Evolutionary conservation across 495 filamentous ascomycete species (phyloP).

Genomic region (Penicillium fimorum): DNA sequence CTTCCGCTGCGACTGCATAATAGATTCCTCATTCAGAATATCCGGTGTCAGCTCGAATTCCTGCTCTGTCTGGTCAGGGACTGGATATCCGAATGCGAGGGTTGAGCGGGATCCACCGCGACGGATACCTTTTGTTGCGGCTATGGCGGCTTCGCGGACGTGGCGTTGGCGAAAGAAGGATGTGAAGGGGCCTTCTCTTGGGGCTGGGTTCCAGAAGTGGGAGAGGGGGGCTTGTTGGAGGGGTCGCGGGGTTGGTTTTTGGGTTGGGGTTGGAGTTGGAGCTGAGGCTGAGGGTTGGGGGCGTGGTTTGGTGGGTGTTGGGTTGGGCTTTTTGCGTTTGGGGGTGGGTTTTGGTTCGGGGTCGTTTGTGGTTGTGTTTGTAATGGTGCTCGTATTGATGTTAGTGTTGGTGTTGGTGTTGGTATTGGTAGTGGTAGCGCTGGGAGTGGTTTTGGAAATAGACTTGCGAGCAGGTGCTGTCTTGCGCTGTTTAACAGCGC

Average conservation of each 20-base stretch:
- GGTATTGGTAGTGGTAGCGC: conserved; percentile 12
- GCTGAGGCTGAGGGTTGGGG: background rate
- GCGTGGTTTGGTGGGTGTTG: background rate
- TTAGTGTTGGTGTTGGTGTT: conserved; percentile 13
- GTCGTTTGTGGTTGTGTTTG: conserved; percentile 13
- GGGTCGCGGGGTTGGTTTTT: background rate
- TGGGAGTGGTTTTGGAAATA: conserved; percentile 12
- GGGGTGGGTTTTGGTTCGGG: conserved; percentile 9
- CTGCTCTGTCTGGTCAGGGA: conserved; percentile 66
- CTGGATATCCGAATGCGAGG: conserved; percentile 74
- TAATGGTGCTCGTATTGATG: conserved; percentile 11
- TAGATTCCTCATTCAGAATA: conserved; percentile 63
- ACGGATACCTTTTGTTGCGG: conserved; percentile 45
- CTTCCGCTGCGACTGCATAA: conserved; percentile 63
- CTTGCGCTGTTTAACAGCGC: conserved; percentile 33
- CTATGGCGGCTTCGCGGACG: conserved; percentile 68
- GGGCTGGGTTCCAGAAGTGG: conserved; percentile 11
- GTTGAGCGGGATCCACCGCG: conserved; percentile 43
- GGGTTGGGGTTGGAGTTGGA: background rate
- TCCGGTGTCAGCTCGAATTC: conserved; percentile 77
- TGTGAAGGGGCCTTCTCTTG: conserved; percentile 66
- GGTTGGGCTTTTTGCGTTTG: conserved; percentile 6
- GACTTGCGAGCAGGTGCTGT: conserved; percentile 17
- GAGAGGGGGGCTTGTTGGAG: conserved; percentile 12
- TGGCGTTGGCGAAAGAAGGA: conserved; percentile 81